A percentile compares a stretch with the other conserved stretches of the same genome.
These are phyloP conservation scores for Phytopythium kandeliae DNA, from an alignment of 352 stramenopile species.

Conservation along the genomic window DNA sequence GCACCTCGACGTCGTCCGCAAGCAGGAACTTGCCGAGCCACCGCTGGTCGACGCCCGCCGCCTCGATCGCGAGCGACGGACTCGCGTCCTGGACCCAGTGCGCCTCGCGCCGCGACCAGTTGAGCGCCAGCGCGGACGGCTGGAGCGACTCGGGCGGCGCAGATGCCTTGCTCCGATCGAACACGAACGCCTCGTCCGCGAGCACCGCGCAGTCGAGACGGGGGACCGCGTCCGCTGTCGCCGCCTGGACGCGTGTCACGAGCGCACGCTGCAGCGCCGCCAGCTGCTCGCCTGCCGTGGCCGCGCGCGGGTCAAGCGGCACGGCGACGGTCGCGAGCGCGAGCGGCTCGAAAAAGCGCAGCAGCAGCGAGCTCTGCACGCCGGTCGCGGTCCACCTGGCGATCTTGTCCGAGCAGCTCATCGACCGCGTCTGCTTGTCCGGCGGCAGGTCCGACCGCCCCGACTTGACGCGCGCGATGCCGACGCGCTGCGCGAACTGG, in stretches of 20 bases:
- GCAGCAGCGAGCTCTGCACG: conserved; percentile 71
- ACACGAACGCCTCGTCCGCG: background rate
- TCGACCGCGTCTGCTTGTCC: conserved; percentile 84
- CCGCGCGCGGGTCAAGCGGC: conserved; percentile 24
- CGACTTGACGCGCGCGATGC: conserved; percentile 86
- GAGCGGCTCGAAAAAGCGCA: conserved; percentile 62
- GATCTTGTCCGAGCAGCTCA: conserved; percentile 94
- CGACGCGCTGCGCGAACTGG: conserved; percentile 44
- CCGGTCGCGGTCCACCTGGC: conserved; percentile 81
- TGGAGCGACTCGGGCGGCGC: background rate
- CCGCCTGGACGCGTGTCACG: conserved; percentile 14
- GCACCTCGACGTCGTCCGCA: conserved; percentile 38
- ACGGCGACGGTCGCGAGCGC: conserved; percentile 45
- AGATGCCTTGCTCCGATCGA: conserved; percentile 2
- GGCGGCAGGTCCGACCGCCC: conserved; percentile 87
- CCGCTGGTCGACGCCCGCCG: background rate
- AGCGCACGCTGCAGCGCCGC: conserved; percentile 44
- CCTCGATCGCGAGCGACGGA: background rate
- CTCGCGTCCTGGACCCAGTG: conserved; percentile 21
- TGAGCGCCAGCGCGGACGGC: conserved; percentile 30
- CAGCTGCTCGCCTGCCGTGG: conserved; percentile 32
- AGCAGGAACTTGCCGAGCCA: conserved; percentile 26
- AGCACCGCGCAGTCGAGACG: conserved; percentile 9
- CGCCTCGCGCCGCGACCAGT: conserved; percentile 42
- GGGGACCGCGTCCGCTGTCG: background rate